These are phyloP conservation scores for Beauveria varroae DNA, from an alignment of 2,329 filamentous ascomycete genomes.

Conservation along the genomic window DNA sequence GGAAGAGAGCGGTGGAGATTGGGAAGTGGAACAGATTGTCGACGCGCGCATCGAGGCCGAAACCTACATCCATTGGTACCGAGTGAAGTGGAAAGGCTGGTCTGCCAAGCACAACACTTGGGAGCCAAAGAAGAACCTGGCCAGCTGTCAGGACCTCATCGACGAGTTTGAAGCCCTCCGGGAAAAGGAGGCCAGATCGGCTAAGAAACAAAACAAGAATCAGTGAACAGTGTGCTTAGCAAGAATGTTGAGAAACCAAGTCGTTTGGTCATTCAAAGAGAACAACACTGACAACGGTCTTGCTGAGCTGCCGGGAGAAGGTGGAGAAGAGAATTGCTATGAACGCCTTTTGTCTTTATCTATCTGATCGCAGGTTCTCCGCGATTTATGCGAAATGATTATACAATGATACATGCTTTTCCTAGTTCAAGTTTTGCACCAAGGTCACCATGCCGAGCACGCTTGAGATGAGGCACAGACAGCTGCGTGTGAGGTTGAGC, in stretches of 20 bases:
- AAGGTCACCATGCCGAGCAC: constrained; percentile 13
- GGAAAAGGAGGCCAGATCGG: neutral
- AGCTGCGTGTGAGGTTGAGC: constrained; percentile 24
- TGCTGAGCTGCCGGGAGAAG: neutral
- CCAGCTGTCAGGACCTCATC: constrained; percentile 29
- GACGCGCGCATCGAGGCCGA: constrained; percentile 30
- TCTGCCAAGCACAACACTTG: constrained; percentile 39
- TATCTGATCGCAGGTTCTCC: neutral
- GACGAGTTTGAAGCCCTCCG: constrained; percentile 25
- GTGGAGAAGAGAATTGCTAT: neutral
- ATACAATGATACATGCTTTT: neutral
- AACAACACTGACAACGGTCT: neutral
- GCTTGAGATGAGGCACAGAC: constrained; percentile 25
- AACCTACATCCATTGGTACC: constrained; percentile 34
- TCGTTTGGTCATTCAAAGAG: neutral
- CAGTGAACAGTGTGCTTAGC: neutral
- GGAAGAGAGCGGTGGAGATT: constrained; percentile 23
- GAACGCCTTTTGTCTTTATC: neutral
- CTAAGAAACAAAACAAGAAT: neutral
- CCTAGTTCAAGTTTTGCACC: constrained; percentile 5
- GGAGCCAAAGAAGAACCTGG: constrained; percentile 42
- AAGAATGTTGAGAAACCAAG: neutral
- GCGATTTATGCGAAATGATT: too few species aligned
- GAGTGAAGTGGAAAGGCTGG: constrained; percentile 48
- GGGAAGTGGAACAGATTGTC: constrained; percentile 41